Evolutionary conservation across 441 rosid species (phyloP).

Genomic region (Flueggea neowawraea): DNA sequence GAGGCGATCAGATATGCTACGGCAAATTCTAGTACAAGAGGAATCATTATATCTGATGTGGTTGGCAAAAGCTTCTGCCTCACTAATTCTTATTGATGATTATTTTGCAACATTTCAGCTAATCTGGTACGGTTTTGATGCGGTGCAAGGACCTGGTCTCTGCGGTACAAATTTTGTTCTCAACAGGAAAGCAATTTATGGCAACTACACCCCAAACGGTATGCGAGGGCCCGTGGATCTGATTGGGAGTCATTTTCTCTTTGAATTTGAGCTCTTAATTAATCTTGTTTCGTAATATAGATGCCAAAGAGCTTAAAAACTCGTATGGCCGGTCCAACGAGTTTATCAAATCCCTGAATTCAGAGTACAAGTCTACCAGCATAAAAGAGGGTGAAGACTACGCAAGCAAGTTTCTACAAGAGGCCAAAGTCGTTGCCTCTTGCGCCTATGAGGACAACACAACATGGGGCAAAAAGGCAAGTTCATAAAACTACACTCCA

Average conservation of each 20-base stretch:
- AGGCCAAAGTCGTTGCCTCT: conserved; percentile 4
- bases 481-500: not conserved
- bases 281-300: conserved; percentile 1
- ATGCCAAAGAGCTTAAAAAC: conserved; percentile 16
- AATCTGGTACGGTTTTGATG: conserved; percentile 30
- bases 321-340: conserved; percentile 26
- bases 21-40: no score
- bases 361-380: not conserved
- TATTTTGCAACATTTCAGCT: conserved; percentile 10
- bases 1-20: no score
- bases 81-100: not conserved
- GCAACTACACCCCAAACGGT: conserved; percentile 8
- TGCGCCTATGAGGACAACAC: not conserved
- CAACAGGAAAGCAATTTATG: conserved; percentile 29
- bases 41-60: no score
- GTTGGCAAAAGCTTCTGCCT: no score
- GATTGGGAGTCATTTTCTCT: not conserved
- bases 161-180: conserved; percentile 38
- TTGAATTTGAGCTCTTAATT: not conserved
- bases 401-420: conserved; percentile 5
- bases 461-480: not conserved
- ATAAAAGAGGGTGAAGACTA: not conserved
- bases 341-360: conserved; percentile 19
- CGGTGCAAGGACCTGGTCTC: conserved; percentile 31
- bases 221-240: not conserved